Conservation (phyloP, 164 flowering plant species). For the Vitis rotundifolia region DNA sequence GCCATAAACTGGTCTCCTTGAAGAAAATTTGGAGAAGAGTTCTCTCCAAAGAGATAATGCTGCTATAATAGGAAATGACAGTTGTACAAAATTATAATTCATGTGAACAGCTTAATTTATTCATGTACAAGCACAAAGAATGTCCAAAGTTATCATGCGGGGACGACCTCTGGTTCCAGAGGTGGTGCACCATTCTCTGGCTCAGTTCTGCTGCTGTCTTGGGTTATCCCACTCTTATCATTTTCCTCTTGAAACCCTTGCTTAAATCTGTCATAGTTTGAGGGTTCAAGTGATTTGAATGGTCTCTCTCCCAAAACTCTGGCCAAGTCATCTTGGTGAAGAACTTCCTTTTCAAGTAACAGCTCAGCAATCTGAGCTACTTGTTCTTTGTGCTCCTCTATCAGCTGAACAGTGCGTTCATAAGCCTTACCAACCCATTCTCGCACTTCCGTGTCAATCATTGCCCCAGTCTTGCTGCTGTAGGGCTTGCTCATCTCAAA, state of each 20-base stretch:
- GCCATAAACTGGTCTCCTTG: too few species aligned
- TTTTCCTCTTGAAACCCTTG: slow-evolving; percentile 66
- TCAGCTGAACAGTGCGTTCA: slow-evolving; percentile 57
- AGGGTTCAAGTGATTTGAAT: slow-evolving; percentile 58
- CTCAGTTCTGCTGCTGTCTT: slow-evolving; percentile 19
- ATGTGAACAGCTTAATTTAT: background rate
- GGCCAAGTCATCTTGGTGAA: slow-evolving; percentile 83
- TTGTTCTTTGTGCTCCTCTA: slow-evolving; percentile 74
- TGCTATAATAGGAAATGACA: background rate
- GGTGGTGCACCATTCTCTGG: slow-evolving; percentile 48
- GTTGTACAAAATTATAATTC: background rate
- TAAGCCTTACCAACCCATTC: slow-evolving; percentile 91
- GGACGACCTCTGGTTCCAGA: slow-evolving; percentile 56
- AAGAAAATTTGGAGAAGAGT: too few species aligned
- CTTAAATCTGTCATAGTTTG: slow-evolving; percentile 80
- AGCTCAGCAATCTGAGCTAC: slow-evolving; percentile 87
- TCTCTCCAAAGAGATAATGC: background rate
- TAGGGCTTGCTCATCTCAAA: slow-evolving; percentile 86
- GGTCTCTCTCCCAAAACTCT: slow-evolving; percentile 83
- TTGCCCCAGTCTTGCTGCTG: slow-evolving; percentile 86
- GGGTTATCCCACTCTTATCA: slow-evolving; percentile 26
- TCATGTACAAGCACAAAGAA: slow-evolving; percentile 32
- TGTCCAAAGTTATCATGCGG: slow-evolving; percentile 29
- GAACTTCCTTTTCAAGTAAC: slow-evolving; percentile 86
- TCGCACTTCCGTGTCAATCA: slow-evolving; percentile 85